Conservation (phyloP, 2,329 filamentous ascomycete genomes). For the Teratosphaeria gauchensis region DNA sequence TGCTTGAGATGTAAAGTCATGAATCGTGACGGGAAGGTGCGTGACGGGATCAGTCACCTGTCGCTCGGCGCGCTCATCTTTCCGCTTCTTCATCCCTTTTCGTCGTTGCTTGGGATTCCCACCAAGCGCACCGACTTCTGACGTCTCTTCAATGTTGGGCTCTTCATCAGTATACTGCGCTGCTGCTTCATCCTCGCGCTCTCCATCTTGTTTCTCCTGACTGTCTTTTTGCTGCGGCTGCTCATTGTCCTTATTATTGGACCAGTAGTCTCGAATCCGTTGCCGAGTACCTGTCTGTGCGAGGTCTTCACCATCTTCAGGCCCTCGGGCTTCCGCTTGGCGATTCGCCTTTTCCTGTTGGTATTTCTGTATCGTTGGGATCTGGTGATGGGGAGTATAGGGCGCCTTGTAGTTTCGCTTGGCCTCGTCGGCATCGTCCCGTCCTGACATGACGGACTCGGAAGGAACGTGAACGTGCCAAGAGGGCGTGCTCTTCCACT, state of each 20-base stretch:
- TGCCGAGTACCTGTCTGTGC: not conserved
- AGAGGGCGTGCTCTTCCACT: too few species aligned
- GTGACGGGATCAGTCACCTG: constrained; percentile 65
- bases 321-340: constrained; percentile 22
- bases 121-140: constrained; percentile 29
- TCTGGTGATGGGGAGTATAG: constrained; percentile 35
- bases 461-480: not conserved
- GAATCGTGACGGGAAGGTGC: constrained; percentile 57
- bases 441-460: constrained; percentile 16
- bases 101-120: constrained; percentile 37
- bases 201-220: not conserved
- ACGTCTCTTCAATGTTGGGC: constrained; percentile 27
- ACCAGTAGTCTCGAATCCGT: constrained; percentile 11
- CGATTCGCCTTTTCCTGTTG: constrained; percentile 37
- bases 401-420: constrained; percentile 31
- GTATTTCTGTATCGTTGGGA: constrained; percentile 39
- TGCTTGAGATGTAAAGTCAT: constrained; percentile 58
- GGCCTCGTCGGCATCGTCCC: constrained; percentile 32
- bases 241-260: constrained; percentile 9
- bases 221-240: not conserved
- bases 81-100: constrained; percentile 41
- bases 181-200: not conserved
- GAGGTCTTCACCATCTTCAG: constrained; percentile 15
- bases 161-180: constrained; percentile 9
- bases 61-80: constrained; percentile 39